Evolutionary conservation across 164 flowering plant species (phyloP), one percentile per base, ranked within the genome.

Genomic region (Vitis riparia): DNA sequence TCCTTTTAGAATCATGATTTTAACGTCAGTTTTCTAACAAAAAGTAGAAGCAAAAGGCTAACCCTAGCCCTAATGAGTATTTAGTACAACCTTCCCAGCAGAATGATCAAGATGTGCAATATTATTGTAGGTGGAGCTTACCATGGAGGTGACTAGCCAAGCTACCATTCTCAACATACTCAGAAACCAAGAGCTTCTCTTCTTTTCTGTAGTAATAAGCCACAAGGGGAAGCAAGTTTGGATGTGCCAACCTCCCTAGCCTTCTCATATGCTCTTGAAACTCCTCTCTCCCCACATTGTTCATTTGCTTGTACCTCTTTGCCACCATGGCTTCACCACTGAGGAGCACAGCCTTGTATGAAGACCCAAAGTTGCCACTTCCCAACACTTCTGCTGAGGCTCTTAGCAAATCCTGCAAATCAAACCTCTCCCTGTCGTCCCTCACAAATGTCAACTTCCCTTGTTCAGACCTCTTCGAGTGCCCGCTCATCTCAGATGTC

Each of bases 331-430:
- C 51, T 10, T 59, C 72, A 3, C 83, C 87, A 11, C 55, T 29
- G 16, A 30, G 7, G 8, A 87, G 57, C 15, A 59, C 73, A 1
- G 92, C 84, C 71, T 88, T 88, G 72, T 88, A 88, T 0, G 89
- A 81, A 8, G 87, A 76, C 16, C 90, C 89, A 60, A 85, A 82
- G 44, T 65, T 70, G 11, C 87, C 89, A 60, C 87, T 83, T 10
- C 92, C 90, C 58, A 88, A 69, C 5, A 85, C 75, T 59, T 87
- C 89, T 3, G 89, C 92, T 13, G 92, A 84, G 8, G 89, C 84
- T 65, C 66, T 79, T 2, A 88, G 75, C 67, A 88, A 17, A 59
- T 87, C 89, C 13, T 80, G 75, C 67, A 88, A 57, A 62, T 82
- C 89, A 67, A 88, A 88, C 55, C 47, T 78, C 37, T 73, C 72